Conservation (phyloP, 306 rosid species). For the Herpetospermum pedunculosum region DNA sequence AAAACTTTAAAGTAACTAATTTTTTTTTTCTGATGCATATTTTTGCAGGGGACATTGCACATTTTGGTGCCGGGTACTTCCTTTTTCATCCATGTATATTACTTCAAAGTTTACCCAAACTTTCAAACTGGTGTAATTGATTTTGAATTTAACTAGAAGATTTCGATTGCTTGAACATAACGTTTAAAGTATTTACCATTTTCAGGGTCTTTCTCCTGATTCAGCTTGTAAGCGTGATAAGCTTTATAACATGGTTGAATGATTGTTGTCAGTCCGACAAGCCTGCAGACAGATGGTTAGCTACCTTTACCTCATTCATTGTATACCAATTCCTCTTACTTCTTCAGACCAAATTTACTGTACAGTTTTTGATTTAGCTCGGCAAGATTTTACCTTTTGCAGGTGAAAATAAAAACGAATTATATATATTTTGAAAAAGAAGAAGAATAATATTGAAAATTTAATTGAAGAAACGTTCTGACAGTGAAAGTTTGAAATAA, state of each 20-base stretch:
- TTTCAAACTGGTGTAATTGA: background rate
- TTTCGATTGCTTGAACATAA: background rate
- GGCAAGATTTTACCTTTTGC: background rate
- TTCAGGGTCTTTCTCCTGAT: conserved; percentile 93
- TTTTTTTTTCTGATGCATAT: background rate
- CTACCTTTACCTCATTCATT: background rate
- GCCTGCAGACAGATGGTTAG: conserved; percentile 72
- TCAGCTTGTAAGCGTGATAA: conserved; percentile 82
- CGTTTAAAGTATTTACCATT: background rate
- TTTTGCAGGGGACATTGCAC: conserved; percentile 63
- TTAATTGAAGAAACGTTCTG: background rate
- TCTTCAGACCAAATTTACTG: too few relatives aligned
- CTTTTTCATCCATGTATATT: conserved; percentile 5
- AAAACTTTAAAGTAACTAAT: background rate
- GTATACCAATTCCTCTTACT: background rate
- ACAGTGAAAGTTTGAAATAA: background rate
- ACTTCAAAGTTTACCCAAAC: conserved; percentile 6
- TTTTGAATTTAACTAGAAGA: background rate
- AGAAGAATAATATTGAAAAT: background rate
- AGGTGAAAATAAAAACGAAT: background rate
- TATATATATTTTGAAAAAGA: background rate
- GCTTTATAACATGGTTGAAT: conserved; percentile 83
- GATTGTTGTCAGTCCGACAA: conserved; percentile 48
- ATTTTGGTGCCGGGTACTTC: conserved; percentile 91
- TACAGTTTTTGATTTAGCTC: background rate